Evolutionary conservation across 257 asterid species (phyloP), one percentile per base, ranked within the genome.

Genomic region (Knoxia roxburghii): DNA sequence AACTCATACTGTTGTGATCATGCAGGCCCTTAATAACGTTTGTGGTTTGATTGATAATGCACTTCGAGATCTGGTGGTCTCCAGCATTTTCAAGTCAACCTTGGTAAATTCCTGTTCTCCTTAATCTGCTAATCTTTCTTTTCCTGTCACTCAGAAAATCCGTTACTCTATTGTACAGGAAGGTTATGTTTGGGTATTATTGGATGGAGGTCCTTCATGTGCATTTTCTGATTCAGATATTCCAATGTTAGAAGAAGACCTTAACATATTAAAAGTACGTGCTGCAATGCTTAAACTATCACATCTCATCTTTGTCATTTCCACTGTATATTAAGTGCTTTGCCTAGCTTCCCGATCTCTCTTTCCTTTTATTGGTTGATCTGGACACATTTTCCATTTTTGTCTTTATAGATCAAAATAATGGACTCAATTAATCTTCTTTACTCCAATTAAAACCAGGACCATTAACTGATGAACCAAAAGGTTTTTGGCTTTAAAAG

Each of bases 171-270:
- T 72, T 80, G 69, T 78, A 69, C 67, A 93, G 98, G 99, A 93
- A 83, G 99, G 97, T 70, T 88, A 83, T 76, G 83, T 81, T 80
- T 86, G 99, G 97, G 85, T 93, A 55, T 79, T 93, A 81, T 89
- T 93, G 29, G 99, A 93, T 76, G 99, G 99, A 71, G 99, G 99
- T 29, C 99, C 99, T 65, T 83, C 92, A 23, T 85, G 99, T 55
- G 90, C 97, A 66, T 90, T 85, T 83, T 86, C 95, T 65, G 95
- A 85, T 54, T 69, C 83, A 15, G 99, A 90, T 82, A 72, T 84
- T 72, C 63, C 84, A 61, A 70, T 83, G 88, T 79, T 93, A 76
- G 96, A 86, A 76, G 99, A 93, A 76, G 99, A 93, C 82, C 89
- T 90, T 61, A 76, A 68, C 81, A 78, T 84, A 78, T 76, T 93